Base-by-base conservation (phyloP, 345 rosid genomes). In the Eucalyptus dawsonii region DNA sequence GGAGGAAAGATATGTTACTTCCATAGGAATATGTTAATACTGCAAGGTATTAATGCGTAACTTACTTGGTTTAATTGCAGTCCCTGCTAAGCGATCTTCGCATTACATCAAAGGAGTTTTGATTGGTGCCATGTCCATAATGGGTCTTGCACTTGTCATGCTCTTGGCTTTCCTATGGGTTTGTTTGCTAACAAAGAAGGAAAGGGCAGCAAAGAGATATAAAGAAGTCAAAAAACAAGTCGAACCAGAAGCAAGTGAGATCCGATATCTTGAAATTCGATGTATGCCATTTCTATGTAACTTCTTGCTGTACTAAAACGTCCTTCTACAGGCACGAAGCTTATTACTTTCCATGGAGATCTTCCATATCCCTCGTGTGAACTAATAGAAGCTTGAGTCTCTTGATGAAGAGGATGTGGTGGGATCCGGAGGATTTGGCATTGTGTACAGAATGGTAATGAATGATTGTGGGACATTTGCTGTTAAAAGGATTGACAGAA, bases 391-490 rank as follows among this genome's bases (percentile, higher is more conserved):
- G 93, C 94, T 97, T 44, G 99, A 97, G 93, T 92, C 96, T 91
- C 99, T 97, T 88, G 97, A 97, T 53, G 97, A 96, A 88, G 98
- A 97, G 92, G 98, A 97, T 94, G 92, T 96, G 58, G 99, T 97
- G 14, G 99, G 99, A 37, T 96, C 99, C 1, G 99, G 99, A 90
- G 99, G 99, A n/a, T 97, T 94, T 91, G 99, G 99, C 86, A 97
- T 95, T 19, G 99, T 97, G 10, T 97, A 96, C 89, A 93, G 99
- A 45, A 97, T 97, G 99, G 99, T 97, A 85, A 97, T 97, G 99
- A 97, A 97, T 87, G 98, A 97, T 92, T 96, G 98, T 92, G 99
- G 98, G 89, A 97, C 98, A 34, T 97, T 97, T 95, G 99, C 99
- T 85, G 99, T 97, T 85, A 97, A 97, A 90, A 94, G 95, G 90